A percentile compares a stretch with the other conserved stretches of the same genome.
These are phyloP conservation scores for Tausonia pullulans DNA, from an alignment of 1,284 basidiomycete genomes.

Conservation along the genomic window DNA sequence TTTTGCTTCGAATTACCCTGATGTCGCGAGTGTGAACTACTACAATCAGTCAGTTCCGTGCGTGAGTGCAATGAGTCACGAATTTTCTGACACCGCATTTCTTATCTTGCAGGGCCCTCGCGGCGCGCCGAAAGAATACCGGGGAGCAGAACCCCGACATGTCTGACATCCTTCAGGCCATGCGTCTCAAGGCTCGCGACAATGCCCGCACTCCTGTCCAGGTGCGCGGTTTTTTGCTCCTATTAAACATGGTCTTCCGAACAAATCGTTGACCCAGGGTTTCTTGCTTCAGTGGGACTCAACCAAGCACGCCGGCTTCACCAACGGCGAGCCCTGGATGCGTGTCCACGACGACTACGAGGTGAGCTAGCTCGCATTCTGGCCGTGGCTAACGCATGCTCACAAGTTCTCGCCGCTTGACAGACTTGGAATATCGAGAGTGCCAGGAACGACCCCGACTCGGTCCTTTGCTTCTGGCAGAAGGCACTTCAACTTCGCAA, in stretches of 20 bases:
- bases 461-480: conserved; percentile 26
- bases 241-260: too few relatives aligned
- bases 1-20: too few relatives aligned
- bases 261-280: too few relatives aligned
- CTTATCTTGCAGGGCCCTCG: too few relatives aligned
- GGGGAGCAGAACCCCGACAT: conserved; percentile 16
- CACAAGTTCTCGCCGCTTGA: too few relatives aligned
- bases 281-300: not conserved
- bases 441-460: conserved; percentile 23
- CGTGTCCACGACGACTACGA: conserved; percentile 13
- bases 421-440: too few relatives aligned
- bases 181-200: conserved; percentile 12
- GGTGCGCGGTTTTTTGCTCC: not conserved
- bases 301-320: conserved; percentile 14
- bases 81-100: too few relatives aligned
- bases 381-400: too few relatives aligned
- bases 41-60: too few relatives aligned
- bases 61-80: too few relatives aligned
- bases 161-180: conserved; percentile 15
- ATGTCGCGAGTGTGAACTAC: too few relatives aligned
- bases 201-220: conserved; percentile 11
- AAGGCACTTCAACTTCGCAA: conserved; percentile 19
- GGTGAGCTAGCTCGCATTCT: not conserved
- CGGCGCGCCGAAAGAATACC: not conserved
- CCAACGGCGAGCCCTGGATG: conserved; percentile 16